Base-by-base conservation (phyloP, 495 filamentous ascomycete species). In the Penicillium coffeae region DNA sequence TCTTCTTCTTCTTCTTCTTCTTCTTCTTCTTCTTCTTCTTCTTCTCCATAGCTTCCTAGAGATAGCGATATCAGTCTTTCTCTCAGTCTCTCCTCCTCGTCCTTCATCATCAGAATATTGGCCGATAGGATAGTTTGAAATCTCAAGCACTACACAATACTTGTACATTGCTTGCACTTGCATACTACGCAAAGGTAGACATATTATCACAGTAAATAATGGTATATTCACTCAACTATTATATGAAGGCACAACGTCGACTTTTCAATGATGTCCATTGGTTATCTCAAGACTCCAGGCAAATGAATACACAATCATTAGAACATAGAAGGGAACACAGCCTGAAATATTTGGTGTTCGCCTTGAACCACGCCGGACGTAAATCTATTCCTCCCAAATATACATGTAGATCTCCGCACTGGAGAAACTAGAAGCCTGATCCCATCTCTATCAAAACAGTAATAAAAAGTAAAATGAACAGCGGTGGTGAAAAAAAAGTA, bases 271-370 rank as follows among this genome's bases (percentile, higher is more conserved):
- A 27, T 54, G 47, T 58, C 39, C 50, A 54, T 53, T 58, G 50
- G 50, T 47, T 45, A 53, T 54, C 30, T 50, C 50, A 53, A 58
- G 54, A 42, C 45, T 50, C 37, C 47, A 58, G 55, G 55, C 50
- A 39, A 48, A 47, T 39, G 50, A 44, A 58, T 27, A 50, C 38
- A 37, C 34, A 58, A 53, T 58, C 55, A 58, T 58, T 53, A 58
- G 46, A 58, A 54, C 50, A 41, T 45, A 22, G 38, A 36, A 44
- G 36, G 50, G 43, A 41, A 50, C 42, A 42, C 19, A 48, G 46
- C 54, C 46, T 49, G 46, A 25, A 47, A 34, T 32, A 50, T 49
- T n/a, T 51, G 44, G 38, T 44, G 45, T 50, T 53, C 50, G 50
- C 50, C 50, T 54, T 50, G 30, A 50, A 44, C 37, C 33, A 50